Percentiles rank a stretch among this genome's conserved stretches.
Conservation (phyloP, 179 eudicot species). For the Silene vulgaris region DNA sequence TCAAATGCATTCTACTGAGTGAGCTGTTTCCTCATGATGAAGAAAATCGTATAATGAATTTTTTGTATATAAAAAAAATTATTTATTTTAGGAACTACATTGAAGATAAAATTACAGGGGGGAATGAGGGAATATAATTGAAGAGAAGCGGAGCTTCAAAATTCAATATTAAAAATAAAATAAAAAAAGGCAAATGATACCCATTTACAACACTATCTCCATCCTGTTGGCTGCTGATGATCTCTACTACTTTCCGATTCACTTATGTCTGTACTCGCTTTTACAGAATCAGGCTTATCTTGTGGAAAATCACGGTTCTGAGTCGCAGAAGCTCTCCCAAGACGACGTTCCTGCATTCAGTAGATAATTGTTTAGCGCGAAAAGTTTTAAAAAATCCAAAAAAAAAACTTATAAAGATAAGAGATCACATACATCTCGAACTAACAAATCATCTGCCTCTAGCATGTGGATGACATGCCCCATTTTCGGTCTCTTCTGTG, state of each 20-base stretch:
- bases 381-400: no score
- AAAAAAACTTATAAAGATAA: not conserved
- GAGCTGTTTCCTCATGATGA: not conserved
- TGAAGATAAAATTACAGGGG: conserved; percentile 32
- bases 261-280: conserved; percentile 42
- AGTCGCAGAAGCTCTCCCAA: conserved; percentile 37
- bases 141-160: conserved; percentile 24
- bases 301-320: conserved; percentile 31
- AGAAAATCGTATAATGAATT: conserved; percentile 21
- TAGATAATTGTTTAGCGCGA: not conserved
- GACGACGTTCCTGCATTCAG: conserved; percentile 50
- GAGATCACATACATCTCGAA: conserved; percentile 47
- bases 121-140: conserved; percentile 24
- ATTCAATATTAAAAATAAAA: conserved; percentile 20
- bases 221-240: conserved; percentile 32
- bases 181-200: conserved; percentile 25
- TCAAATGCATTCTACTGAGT: conserved; percentile 14
- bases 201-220: conserved; percentile 44
- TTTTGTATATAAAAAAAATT: conserved; percentile 17
- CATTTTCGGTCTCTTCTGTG: conserved; percentile 68
- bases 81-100: conserved; percentile 21
- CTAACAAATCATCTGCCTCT: conserved; percentile 56
- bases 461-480: conserved; percentile 75
- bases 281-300: conserved; percentile 27
- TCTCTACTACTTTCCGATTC: conserved; percentile 51